Evolutionary conservation across 2,329 filamentous ascomycete species (phyloP), one percentile per base, ranked within the genome.

Genomic region (Rugonectria rugulosa): DNA sequence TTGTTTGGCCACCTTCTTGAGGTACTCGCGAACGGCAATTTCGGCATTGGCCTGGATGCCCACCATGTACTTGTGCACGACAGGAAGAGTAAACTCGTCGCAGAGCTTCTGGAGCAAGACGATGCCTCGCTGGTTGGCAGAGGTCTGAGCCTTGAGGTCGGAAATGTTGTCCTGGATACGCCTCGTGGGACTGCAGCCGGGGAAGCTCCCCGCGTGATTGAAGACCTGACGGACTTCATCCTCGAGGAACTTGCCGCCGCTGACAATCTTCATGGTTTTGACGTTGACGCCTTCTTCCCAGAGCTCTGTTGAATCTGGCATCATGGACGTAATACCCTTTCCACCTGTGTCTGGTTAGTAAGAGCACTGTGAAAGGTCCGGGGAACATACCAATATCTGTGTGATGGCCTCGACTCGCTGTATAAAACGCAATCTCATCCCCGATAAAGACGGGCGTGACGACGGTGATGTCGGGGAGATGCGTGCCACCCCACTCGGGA

Each of bases 251-350:
- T 70, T 53, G 20, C 73, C 71, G 12, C 67, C 64, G 8, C 69
- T 75, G 29, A 75, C 72, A 6, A 75, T 69, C 52, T 74, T 74
- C 65, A 75, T 71, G 1, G 72, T 68, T 6, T 70, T 70, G 26
- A 78, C 73, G 10, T 69, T 72, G 27, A 75, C 70, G 5, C 78
- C 78, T 50, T 80, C 77, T 56, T 80, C 73, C 73, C 75, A 79
- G 4, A 79, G 61, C 56, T 74, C 69, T 9, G 65, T 75, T 7
- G 70, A 74, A 29, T 76, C 72, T 3, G 76, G 74, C 59, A 74
- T 74, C 76, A 79, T 78, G 5, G 72, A 73, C 3, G 71, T 73
- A 8, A 72, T 73, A 5, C 71, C 69, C 17, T 72, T 72, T 2
- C 75, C 75, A 9, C 75, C 57, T 21, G 5, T 4, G 2, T 17